Conservation (phyloP, 768 basidiomycete species). For the Lyophyllum decastes region DNA sequence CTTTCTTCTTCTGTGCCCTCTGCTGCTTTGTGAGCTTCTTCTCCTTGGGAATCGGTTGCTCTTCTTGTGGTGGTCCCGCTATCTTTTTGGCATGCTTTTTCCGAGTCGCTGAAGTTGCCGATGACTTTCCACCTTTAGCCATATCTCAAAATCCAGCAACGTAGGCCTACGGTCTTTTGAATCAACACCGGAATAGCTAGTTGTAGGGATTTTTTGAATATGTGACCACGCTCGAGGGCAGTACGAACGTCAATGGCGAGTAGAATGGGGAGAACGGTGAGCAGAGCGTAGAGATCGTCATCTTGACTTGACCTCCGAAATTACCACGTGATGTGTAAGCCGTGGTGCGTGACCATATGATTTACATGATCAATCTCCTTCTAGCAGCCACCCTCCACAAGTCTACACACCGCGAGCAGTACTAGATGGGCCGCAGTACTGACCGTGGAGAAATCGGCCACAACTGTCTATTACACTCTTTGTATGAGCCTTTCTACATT, state of each 20-base stretch:
- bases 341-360: background rate
- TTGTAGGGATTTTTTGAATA: background rate
- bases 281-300: background rate
- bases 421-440: too few relatives aligned
- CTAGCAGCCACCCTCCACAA: too few relatives aligned
- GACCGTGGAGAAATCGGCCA: background rate
- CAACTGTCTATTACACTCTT: slow-evolving; percentile 12
- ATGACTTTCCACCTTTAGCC: slow-evolving; percentile 63
- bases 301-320: background rate
- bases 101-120: slow-evolving; percentile 82
- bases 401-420: too few relatives aligned
- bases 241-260: background rate
- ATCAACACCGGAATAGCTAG: background rate
- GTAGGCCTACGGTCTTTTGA: background rate
- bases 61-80: slow-evolving; percentile 32
- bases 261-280: background rate
- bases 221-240: background rate
- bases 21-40: slow-evolving; percentile 55
- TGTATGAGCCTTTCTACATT: slow-evolving; percentile 34
- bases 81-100: slow-evolving; percentile 92
- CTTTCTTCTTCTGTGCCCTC: slow-evolving; percentile 61
- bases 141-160: slow-evolving; percentile 20
- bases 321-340: background rate
- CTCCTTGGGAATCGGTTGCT: slow-evolving; percentile 38
- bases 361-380: too few relatives aligned